These are phyloP conservation scores for Metschnikowia bowlesiae DNA, from an alignment of 805 yeast genomes.

Conservation along the genomic window DNA sequence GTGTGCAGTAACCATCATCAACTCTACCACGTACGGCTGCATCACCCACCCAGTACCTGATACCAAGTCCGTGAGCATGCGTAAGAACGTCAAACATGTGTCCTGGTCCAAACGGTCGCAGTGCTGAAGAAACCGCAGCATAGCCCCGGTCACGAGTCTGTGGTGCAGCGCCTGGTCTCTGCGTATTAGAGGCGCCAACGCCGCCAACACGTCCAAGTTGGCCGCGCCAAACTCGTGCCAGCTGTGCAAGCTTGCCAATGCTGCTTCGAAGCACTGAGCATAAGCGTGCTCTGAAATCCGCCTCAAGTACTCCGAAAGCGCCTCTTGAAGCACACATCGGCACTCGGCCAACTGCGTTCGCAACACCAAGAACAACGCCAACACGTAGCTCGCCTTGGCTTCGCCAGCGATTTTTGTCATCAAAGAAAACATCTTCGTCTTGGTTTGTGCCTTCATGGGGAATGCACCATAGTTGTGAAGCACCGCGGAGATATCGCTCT, in stretches of 20 bases:
- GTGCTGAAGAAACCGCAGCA: constrained; percentile 21
- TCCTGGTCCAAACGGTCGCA: constrained; percentile 6
- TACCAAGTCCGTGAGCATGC: constrained; percentile 37
- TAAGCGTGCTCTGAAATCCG: constrained; percentile 7
- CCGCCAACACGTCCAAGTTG: constrained; percentile 20
- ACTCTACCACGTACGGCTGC: constrained; percentile 63
- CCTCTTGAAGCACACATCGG: neutral
- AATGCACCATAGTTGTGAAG: constrained; percentile 8
- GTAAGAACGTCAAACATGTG: constrained; percentile 12
- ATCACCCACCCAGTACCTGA: constrained; percentile 53
- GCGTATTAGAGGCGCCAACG: constrained; percentile 13
- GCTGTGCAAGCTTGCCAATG: constrained; percentile 16
- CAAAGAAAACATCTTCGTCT: constrained; percentile 7
- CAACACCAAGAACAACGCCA: constrained; percentile 14
- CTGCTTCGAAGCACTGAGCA: constrained; percentile 11
- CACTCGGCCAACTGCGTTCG: neutral
- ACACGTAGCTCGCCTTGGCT: constrained; percentile 5
- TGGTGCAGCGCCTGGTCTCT: constrained; percentile 11
- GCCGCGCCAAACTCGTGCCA: constrained; percentile 10
- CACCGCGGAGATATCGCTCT: neutral
- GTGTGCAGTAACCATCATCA: constrained; percentile 40
- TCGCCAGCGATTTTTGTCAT: constrained; percentile 5
- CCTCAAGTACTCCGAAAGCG: constrained; percentile 3
- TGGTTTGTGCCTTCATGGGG: neutral
- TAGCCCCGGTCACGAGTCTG: constrained; percentile 22